These are phyloP conservation scores for Phanerochaete carnosa DNA, from an alignment of 768 basidiomycete species.

Conservation along the genomic window DNA sequence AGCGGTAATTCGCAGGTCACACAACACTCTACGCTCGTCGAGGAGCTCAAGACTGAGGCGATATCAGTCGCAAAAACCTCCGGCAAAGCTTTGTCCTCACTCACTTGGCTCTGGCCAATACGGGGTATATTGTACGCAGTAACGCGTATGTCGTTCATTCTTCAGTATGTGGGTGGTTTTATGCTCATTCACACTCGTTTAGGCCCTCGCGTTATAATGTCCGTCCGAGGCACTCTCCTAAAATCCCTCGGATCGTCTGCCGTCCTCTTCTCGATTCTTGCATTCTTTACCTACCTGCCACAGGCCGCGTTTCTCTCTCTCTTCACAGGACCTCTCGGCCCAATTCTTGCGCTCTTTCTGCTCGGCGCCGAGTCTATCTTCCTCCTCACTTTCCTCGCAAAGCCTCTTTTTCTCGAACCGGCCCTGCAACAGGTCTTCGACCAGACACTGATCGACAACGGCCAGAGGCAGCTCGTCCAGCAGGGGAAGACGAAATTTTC, in stretches of 20 bases:
- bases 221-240: conserved; percentile 31
- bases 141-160: conserved; percentile 15
- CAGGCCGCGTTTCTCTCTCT: conserved; percentile 62
- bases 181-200: not conserved
- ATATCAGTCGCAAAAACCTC: conserved; percentile 8
- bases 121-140: conserved; percentile 23
- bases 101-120: conserved; percentile 30
- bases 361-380: conserved; percentile 42
- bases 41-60: conserved; percentile 16
- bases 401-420: conserved; percentile 41
- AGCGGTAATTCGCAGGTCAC: not conserved
- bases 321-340: conserved; percentile 63
- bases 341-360: conserved; percentile 37
- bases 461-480: conserved; percentile 37
- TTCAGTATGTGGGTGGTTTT: not conserved
- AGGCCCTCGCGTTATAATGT: conserved; percentile 23
- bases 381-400: conserved; percentile 41
- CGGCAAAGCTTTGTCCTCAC: conserved; percentile 17
- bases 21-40: not conserved
- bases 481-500: conserved; percentile 28
- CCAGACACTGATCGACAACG: conserved; percentile 37
- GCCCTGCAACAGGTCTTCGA: conserved; percentile 46
- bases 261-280: conserved; percentile 41
- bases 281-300: conserved; percentile 61
- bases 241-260: conserved; percentile 38